Conservation (phyloP, 2,329 filamentous ascomycete species). For the Coleophoma cylindrospora region DNA sequence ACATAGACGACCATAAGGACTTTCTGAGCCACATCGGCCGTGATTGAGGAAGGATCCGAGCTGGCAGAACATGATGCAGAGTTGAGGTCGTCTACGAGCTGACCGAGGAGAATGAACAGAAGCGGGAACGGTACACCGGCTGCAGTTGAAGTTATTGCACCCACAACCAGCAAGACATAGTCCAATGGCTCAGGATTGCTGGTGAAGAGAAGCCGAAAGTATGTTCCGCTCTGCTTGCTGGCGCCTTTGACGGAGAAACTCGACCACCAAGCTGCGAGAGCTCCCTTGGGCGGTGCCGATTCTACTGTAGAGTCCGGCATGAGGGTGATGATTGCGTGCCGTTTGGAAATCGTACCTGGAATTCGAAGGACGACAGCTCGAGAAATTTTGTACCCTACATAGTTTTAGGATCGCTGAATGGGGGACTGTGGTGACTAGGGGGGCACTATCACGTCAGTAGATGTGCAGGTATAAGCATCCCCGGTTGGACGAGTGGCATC, state of each 20-base stretch:
- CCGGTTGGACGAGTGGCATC: too few species aligned
- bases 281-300: too few species aligned
- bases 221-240: slow-evolving; percentile 5
- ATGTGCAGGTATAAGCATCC: too few species aligned
- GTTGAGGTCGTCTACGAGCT: slow-evolving; percentile 59
- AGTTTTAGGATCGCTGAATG: too few species aligned
- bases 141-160: slow-evolving; percentile 41
- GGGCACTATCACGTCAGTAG: too few species aligned
- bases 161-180: slow-evolving; percentile 29
- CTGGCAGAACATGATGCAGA: slow-evolving; percentile 33
- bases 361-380: too few species aligned
- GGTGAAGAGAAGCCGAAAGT: slow-evolving; percentile 11
- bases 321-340: too few species aligned
- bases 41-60: background rate
- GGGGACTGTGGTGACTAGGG: too few species aligned
- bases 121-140: slow-evolving; percentile 59
- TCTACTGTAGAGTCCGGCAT: too few species aligned
- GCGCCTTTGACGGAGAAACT: background rate
- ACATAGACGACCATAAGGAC: slow-evolving; percentile 60
- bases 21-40: slow-evolving; percentile 29
- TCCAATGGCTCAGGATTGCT: slow-evolving; percentile 16
- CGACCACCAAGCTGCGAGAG: background rate
- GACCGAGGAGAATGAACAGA: slow-evolving; percentile 59
- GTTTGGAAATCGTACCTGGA: too few species aligned
- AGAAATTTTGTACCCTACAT: too few species aligned